These are phyloP conservation scores for Monosporozyma yasuniensis DNA, from an alignment of 805 yeast species.

Conservation along the genomic window DNA sequence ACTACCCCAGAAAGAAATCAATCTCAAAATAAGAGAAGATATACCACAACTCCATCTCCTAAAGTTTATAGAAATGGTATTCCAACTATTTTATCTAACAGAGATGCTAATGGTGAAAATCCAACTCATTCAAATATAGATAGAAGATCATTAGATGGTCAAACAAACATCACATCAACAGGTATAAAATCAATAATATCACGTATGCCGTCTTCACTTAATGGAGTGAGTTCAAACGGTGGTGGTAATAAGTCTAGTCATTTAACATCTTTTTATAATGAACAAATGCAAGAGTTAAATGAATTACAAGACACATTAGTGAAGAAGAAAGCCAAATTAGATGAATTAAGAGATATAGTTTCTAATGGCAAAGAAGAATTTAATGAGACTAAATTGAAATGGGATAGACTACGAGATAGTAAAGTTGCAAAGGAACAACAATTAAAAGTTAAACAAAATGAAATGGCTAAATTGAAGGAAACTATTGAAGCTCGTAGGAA, in stretches of 20 bases:
- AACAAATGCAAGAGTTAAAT: slow-evolving; percentile 25
- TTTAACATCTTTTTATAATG: slow-evolving; percentile 26
- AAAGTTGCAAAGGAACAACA: slow-evolving; percentile 20
- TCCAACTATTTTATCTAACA: not conserved
- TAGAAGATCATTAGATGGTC: slow-evolving; percentile 4
- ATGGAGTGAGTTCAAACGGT: not conserved
- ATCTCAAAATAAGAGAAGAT: slow-evolving; percentile 6
- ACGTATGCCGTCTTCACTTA: slow-evolving; percentile 1
- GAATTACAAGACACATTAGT: slow-evolving; percentile 22
- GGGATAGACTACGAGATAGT: slow-evolving; percentile 24
- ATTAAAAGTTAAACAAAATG: slow-evolving; percentile 26
- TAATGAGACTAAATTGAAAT: slow-evolving; percentile 17
- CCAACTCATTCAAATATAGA: not conserved
- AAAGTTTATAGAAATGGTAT: not conserved
- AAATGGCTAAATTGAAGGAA: slow-evolving; percentile 25
- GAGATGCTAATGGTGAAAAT: not conserved
- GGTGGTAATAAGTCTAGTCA: slow-evolving; percentile 5
- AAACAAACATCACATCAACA: not conserved
- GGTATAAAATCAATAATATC: not conserved
- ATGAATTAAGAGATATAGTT: slow-evolving; percentile 19
- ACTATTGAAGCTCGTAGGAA: slow-evolving; percentile 20
- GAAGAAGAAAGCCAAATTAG: slow-evolving; percentile 20
- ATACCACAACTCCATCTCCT: slow-evolving; percentile 10
- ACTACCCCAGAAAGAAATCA: not conserved
- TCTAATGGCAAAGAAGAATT: slow-evolving; percentile 13